Base-by-base conservation (phyloP, 805 yeast genomes). In the Priceomyces medius region DNA sequence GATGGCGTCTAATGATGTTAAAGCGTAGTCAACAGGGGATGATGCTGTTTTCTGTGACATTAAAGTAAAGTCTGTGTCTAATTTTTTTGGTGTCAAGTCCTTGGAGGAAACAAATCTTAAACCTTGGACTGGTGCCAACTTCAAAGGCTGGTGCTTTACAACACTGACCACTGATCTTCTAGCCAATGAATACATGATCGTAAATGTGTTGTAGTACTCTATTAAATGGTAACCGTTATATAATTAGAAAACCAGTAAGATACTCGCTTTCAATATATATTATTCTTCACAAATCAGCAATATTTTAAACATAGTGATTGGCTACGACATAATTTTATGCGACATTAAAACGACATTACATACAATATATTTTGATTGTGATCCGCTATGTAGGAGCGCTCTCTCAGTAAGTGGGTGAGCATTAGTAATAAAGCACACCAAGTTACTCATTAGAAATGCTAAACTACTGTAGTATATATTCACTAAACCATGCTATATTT, bases 1-100 rank as follows among this genome's bases (percentile, higher is more conserved):
- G 48, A 87, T 78, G 47, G 82, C 82, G 58, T 87, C 96, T 54
- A 87, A 68, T 16, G 90, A 79, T 13, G 95, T 86, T 59, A 87
- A 73, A 2, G 88, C 89, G 55, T 87, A 87, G 66, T 87, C 96
- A 47, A 85, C 64, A 9, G 85, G 81, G 23, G 66, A 55, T n/a
- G 61, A 54, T 14, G 71, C 68, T 6, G 66, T 81, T 52, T 79
- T 73, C 60, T 85, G 79, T 20, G 84, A 74, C 56, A 86, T 77
- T 47, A 85, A 76, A 20, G 91, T 89, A 52, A 77, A 75, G 63
- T 85, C 80, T 3, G 86, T 80, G 38, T 83, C 81, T 65, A 85
- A 58, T 17, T 61, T 58, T 43, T 68, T 68, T 27, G 83, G 81
- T 20, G 77, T 71, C 54, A 77, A 63, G 46, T 69, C 73, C 47